Base-by-base conservation (phyloP, 2,329 filamentous ascomycete genomes). In the Epichloe gansuensis region DNA sequence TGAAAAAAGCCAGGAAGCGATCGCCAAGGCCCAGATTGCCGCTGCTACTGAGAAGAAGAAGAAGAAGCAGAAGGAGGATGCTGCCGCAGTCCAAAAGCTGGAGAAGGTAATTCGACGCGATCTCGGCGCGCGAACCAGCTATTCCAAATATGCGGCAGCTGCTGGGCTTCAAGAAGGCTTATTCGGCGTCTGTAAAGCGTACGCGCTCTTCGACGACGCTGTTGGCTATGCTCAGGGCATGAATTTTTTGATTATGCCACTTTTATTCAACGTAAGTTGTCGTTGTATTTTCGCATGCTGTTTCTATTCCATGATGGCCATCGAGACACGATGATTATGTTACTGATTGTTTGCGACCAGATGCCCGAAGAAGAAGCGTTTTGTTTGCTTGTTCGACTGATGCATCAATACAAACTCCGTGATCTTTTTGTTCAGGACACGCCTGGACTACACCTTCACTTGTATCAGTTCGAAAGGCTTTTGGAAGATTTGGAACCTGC, bases 291-390 rank as follows among this genome's bases (percentile, higher is more conserved):
- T n/a, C 13, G 43, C 15, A 12, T 15, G 21, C 3, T 12, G 4
- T 11, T 39, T 4, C 21, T 15, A 4, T 25, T 25, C 13, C 12
- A 21, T 12, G 35, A 35, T 23, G 17, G 31, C 25, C 5, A 21
- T 27, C 13, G 3, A 36, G 9, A 21, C 39, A 12, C 25, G 12
- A 4, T 6, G 5, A 7, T 7, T 5, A 49, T 15, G 44, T 51
- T n/a, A 36, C 47, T 40, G 13, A 51, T 27, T 9, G n/a, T 1
- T 17, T 35, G 54, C 66, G 54, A 68, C 55, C 38, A 87, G 82
- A 95, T 97, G 90, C 87, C 90, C 2, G 91, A 97, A 69, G 89
- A 95, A 64, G 93, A 98, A 69, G 91, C 93, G 0, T 98, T 98
- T 64, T 93, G 89, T 60, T 74, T 98, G 17, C 79, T 98, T 27